Evolutionary conservation across 1,139 yeast genomes (phyloP), one percentile per base, ranked within the genome.

Genomic region (Pichia terricola): DNA sequence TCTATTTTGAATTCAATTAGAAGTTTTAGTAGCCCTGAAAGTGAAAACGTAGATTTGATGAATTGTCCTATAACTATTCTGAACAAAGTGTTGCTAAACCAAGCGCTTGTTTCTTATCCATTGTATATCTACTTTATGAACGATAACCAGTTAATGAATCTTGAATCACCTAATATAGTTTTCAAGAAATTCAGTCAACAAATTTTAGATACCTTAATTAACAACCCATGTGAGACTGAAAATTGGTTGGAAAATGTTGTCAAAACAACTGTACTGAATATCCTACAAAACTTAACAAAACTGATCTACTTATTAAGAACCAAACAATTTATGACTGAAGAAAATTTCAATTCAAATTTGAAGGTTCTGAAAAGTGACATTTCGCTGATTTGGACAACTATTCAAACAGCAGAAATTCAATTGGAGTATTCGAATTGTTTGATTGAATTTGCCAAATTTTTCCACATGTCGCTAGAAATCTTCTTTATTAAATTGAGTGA

Each of bases 241-340:
- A 55, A 34, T 45, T 68, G 70, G 70, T 55, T 66, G 57, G 60
- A 60, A 39, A 61, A 65, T 41, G 70, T 70, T 1, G 57, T 67
- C 1, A 49, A 60, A 37, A 70, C 69, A 2, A 63, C 69, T 7
- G 55, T 65, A 3, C 50, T 62, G 10, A 63, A 60, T 30, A 60
- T 66, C 36, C 66, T 62, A 50, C 75, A 70, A 45, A 54, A 66
- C 8, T 54, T 63, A 9, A 65, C 70, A 26, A 71, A 72, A 47
- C 57, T 68, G 3, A 57, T 68, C 0, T 71, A 70, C 64, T 46
- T 70, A 33, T 47, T 66, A 25, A 53, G 71, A 35, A 43, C 54
- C 45, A 34, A 11, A 26, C 35, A 39, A 27, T 34, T 46, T 10
- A 35, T 46, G 22, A 49, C 42, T n/a, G 16, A 22, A 2, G 33